Evolutionary conservation across 371 early-diverging fungal genomes (phyloP).

Genomic region (Mortierella sp.): DNA sequence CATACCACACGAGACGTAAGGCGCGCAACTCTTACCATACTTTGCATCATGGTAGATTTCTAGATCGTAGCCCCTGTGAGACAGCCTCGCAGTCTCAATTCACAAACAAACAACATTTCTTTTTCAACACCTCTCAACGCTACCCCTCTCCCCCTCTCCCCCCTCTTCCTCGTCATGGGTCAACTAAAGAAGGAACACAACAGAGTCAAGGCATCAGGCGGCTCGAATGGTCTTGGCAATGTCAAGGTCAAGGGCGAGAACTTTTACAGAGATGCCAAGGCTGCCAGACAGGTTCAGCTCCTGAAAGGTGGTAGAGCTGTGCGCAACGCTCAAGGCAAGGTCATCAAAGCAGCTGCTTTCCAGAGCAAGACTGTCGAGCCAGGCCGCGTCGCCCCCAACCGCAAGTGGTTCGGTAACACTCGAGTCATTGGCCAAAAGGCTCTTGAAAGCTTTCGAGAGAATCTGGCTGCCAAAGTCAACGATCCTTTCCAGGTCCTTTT

Average conservation of each 20-base stretch:
- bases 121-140: no score
- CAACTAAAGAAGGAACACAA: conserved; percentile 76
- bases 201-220: conserved; percentile 64
- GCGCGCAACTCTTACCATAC: no score
- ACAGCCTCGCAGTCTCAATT: no score
- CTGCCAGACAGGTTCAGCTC: conserved; percentile 92
- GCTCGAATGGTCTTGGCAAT: conserved; percentile 69
- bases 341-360: conserved; percentile 95
- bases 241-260: conserved; percentile 91
- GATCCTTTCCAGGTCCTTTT: conserved; percentile 98
- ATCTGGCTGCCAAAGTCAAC: conserved; percentile 87
- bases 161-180: conserved; percentile 60
- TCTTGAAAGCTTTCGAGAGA: conserved; percentile 90
- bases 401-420: conserved; percentile 99
- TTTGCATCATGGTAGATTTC: no score
- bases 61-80: no score
- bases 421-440: conserved; percentile 95
- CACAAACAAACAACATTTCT: no score
- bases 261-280: conserved; percentile 96
- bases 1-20: no score
- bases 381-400: conserved; percentile 92
- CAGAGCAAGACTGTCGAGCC: conserved; percentile 86
- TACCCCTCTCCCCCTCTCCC: background rate
- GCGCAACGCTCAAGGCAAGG: conserved; percentile 90
- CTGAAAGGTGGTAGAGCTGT: conserved; percentile 91